Conservation (phyloP, 164 flowering plant genomes). For the Annona squamosa region DNA sequence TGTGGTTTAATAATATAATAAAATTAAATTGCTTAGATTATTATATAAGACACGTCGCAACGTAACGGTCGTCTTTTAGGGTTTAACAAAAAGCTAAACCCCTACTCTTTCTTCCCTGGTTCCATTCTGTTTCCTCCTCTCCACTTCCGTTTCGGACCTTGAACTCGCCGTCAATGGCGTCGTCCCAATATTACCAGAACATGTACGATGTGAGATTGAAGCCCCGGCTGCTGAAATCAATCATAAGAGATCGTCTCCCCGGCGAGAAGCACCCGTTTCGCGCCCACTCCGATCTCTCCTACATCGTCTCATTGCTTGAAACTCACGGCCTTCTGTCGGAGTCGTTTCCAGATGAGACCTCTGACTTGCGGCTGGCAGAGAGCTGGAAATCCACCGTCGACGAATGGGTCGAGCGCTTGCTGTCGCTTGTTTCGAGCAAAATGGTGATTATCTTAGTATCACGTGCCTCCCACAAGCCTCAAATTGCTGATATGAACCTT, state of each 20-base stretch:
- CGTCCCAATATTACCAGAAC: conserved; percentile 17
- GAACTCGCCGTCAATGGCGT: conserved; percentile 16
- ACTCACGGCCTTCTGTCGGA: conserved; percentile 58
- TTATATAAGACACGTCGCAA: neutral
- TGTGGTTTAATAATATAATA: too few species aligned
- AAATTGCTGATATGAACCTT: neutral
- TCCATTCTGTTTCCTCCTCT: neutral
- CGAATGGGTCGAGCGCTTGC: conserved; percentile 50
- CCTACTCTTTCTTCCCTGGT: neutral
- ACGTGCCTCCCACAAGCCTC: neutral
- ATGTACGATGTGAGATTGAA: conserved; percentile 51
- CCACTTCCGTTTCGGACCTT: neutral
- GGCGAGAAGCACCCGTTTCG: conserved; percentile 43
- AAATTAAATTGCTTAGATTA: too few species aligned
- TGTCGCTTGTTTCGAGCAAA: conserved; percentile 41
- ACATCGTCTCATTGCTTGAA: conserved; percentile 38
- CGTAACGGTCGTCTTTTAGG: neutral
- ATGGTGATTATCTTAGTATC: conserved; percentile 26
- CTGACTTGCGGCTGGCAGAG: conserved; percentile 25
- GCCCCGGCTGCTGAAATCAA: conserved; percentile 47
- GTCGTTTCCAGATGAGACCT: conserved; percentile 15
- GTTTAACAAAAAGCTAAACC: neutral
- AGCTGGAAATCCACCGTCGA: conserved; percentile 61
- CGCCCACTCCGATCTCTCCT: conserved; percentile 29
- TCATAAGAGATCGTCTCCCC: conserved; percentile 44